phyloP scores from a whole-genome alignment of 192 early-diverging fungal species.

The Linderina pennispora region DNA sequence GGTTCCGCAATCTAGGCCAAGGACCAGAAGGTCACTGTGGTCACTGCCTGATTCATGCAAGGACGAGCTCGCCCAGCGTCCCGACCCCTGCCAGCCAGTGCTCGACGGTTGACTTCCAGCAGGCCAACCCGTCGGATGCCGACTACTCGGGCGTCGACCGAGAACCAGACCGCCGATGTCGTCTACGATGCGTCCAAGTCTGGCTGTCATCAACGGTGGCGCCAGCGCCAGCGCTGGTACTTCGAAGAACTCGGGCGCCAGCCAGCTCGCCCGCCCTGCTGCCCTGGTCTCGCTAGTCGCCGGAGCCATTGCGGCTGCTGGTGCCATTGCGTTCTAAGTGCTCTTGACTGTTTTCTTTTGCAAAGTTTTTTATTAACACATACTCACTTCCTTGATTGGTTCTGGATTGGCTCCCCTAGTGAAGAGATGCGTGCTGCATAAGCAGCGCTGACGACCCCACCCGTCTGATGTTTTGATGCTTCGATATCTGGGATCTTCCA shows the following conservation, averaged over 20 bases:
- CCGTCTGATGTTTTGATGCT: no score
- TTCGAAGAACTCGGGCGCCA: background rate
- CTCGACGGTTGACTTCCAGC: conserved; percentile 30
- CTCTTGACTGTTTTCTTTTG: no score
- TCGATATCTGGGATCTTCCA: no score
- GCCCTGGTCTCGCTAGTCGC: background rate
- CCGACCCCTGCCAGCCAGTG: conserved; percentile 22
- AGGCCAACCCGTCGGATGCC: conserved; percentile 25
- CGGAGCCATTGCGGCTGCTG: background rate
- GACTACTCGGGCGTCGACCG: conserved; percentile 31
- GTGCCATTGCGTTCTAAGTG: background rate
- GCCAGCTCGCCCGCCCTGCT: background rate
- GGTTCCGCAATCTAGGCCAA: conserved; percentile 71
- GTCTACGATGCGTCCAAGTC: conserved; percentile 41
- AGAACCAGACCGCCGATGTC: conserved; percentile 35
- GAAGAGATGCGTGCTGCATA: no score
- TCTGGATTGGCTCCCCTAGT: no score
- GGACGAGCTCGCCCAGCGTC: conserved; percentile 30
- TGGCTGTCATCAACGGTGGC: background rate
- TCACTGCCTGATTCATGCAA: conserved; percentile 46
- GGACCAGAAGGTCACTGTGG: no score
- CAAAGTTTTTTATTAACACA: no score
- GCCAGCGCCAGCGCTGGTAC: no score
- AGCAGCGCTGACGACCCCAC: no score
- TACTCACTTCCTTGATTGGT: no score